Conservation (phyloP, 225 moss, liverwort and hornwort species). For the Bryoerythrophyllum caledonicum region DNA sequence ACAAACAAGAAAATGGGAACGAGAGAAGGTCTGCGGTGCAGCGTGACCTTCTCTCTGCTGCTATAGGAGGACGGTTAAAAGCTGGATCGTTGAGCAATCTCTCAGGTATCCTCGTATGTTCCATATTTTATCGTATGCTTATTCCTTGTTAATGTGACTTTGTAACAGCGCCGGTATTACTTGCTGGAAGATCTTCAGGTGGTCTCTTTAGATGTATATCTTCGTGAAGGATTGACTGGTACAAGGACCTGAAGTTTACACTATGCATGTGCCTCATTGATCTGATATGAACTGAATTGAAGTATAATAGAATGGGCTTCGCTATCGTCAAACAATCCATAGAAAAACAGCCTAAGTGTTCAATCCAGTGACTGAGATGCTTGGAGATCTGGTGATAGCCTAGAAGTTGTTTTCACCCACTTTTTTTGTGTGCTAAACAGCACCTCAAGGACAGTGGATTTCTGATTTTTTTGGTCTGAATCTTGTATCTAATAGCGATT, state of each 20-base stretch:
- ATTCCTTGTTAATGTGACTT: conserved; percentile 7
- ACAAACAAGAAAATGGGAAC: conserved; percentile 47
- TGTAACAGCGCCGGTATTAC: conserved; percentile 13
- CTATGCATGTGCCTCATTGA: conserved; percentile 28
- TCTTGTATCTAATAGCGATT: conserved; percentile 12
- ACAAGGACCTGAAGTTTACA: conserved; percentile 26
- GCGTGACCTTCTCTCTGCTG: conserved; percentile 64
- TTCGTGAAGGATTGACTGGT: conserved; percentile 10
- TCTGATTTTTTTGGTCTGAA: conserved; percentile 5
- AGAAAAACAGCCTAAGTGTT: conserved; percentile 25
- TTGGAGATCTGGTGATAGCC: conserved; percentile 30
- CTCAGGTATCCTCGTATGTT: conserved; percentile 55
- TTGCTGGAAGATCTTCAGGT: conserved; percentile 18
- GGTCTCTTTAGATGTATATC: conserved; percentile 13
- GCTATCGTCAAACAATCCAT: conserved; percentile 14
- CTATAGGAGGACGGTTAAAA: conserved; percentile 66
- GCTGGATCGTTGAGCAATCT: conserved; percentile 53
- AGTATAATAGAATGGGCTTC: conserved; percentile 19
- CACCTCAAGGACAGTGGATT: conserved; percentile 15
- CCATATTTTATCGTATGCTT: conserved; percentile 14
- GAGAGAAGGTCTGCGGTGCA: conserved; percentile 64
- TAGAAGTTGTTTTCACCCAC: conserved; percentile 24
- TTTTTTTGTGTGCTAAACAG: conserved; percentile 2
- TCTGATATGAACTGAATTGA: conserved; percentile 31
- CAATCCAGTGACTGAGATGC: conserved; percentile 31